Base-by-base conservation (phyloP, 257 asterid species). In the Asclepias syriaca region DNA sequence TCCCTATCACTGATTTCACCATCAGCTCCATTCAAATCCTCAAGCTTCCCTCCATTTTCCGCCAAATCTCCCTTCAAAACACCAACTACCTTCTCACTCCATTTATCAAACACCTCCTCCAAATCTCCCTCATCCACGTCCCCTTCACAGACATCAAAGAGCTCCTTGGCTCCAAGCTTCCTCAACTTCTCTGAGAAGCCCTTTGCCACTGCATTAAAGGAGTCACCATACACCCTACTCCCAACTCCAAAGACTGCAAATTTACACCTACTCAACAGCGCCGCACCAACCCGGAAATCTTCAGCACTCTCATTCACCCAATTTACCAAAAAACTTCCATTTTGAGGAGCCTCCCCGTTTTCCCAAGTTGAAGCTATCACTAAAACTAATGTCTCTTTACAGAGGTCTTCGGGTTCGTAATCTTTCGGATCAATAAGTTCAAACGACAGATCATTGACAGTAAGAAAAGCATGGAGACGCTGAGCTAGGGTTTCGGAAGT, bases 361-460 rank as follows among this genome's bases (percentile, higher is more conserved):
- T 91, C 99, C 98, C 99, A 94, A 11, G 99, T 94, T 29, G 99
- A 91, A 59, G 97, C 93, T 24, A 94, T 81, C 29, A 91, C 71
- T 70, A 94, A 58, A 56, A 89, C 87, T 2, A 85, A 74, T 7
- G 75, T 68, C 76, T 94, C 99, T 51, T 86, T 89, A 34, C 83
- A 82, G 6, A 94, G 81, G 76, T 94, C 99, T 79, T 94, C 99
- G 0, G 99, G 99, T 79, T 94, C 98, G 46, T 88, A 94, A 75
- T 88, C 95, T 71, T 80, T 80, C 2, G 99, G 91, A 77, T 94
- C 96, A 22, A 88, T 65, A 24, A 94, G 80, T 74, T 91, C 99
- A 58, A 94, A 88, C 0, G 75, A 84, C 18, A 94, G 79, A 50
- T 75, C 72, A 45, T 82, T 87, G 18, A 58, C 82, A 37, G 85